Percentiles rank a stretch among this genome's conserved stretches.
Conservation (phyloP, 2,329 filamentous ascomycete species). For the Drechslera avenae region DNA sequence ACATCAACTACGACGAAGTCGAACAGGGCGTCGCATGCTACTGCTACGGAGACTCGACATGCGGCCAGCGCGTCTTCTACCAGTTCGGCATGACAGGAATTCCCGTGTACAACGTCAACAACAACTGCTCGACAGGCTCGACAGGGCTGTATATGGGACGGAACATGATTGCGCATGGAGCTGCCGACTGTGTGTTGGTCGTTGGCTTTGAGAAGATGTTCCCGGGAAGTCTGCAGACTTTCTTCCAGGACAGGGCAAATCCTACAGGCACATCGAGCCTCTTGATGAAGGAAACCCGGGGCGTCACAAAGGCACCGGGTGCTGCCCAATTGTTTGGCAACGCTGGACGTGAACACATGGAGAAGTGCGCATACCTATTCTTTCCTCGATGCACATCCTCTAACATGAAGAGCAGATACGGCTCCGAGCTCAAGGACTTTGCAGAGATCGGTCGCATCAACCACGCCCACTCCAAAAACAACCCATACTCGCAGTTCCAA, state of each 20-base stretch:
- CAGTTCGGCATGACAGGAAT: constrained; percentile 98
- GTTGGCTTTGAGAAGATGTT: constrained; percentile 99
- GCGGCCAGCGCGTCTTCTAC: constrained; percentile 96
- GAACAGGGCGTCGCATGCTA: constrained; percentile 97
- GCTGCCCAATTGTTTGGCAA: constrained; percentile 96
- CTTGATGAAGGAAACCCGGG: constrained; percentile 85
- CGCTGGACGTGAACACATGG: constrained; percentile 90
- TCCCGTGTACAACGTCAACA: constrained; percentile 97
- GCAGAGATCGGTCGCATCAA: constrained; percentile 93
- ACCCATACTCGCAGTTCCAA: constrained; percentile 98
- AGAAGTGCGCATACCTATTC: constrained; percentile 66
- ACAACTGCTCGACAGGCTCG: constrained; percentile 96
- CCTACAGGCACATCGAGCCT: constrained; percentile 72
- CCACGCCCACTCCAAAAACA: constrained; percentile 87
- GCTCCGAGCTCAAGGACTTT: constrained; percentile 83
- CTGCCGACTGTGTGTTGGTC: constrained; percentile 85
- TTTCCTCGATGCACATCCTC: constrained; percentile 2
- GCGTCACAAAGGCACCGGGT: constrained; percentile 79
- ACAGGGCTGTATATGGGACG: constrained; percentile 86
- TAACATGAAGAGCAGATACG: constrained; percentile 63
- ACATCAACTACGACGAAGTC: constrained; percentile 96
- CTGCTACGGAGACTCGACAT: constrained; percentile 94
- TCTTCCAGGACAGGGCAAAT: constrained; percentile 84
- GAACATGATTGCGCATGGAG: constrained; percentile 77
- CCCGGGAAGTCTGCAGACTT: constrained; percentile 79